Evolutionary conservation across 768 basidiomycete genomes (phyloP).

Genomic region (Boletus sensibilis): DNA sequence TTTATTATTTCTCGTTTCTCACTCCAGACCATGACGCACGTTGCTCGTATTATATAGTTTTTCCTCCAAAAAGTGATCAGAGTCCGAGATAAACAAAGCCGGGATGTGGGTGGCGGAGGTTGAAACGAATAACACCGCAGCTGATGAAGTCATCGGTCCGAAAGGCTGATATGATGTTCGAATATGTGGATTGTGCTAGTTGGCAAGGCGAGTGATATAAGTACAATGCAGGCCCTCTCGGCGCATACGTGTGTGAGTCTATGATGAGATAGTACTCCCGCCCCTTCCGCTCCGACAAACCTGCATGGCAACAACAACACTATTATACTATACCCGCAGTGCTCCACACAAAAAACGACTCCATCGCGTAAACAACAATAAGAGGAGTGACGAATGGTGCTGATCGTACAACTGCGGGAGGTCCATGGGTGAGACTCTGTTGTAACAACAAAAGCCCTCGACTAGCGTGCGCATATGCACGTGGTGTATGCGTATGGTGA

Average conservation of each 20-base stretch:
- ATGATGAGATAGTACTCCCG: constrained; percentile 19
- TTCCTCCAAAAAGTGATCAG: constrained; percentile 11
- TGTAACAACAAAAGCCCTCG: constrained; percentile 2
- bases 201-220: constrained; percentile 13
- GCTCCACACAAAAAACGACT: constrained; percentile 12
- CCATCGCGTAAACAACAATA: constrained; percentile 9
- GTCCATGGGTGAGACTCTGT: constrained; percentile 14
- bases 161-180: background rate
- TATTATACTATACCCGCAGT: constrained; percentile 10
- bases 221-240: constrained; percentile 31
- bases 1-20: too few relatives aligned
- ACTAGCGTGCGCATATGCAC: constrained; percentile 38
- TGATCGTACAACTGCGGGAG: constrained; percentile 30
- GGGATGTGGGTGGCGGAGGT: constrained; percentile 8
- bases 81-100: constrained; percentile 22
- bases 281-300: constrained; percentile 19
- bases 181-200: constrained; percentile 5
- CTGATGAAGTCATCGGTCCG: constrained; percentile 31
- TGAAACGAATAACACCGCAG: background rate
- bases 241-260: constrained; percentile 22
- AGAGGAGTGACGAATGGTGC: constrained; percentile 1
- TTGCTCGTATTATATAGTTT: too few relatives aligned
- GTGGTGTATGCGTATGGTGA: constrained; percentile 34
- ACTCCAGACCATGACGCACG: too few relatives aligned
- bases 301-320: constrained; percentile 23